Conservation (phyloP, 1,284 basidiomycete species). For the Malassezia restricta region DNA sequence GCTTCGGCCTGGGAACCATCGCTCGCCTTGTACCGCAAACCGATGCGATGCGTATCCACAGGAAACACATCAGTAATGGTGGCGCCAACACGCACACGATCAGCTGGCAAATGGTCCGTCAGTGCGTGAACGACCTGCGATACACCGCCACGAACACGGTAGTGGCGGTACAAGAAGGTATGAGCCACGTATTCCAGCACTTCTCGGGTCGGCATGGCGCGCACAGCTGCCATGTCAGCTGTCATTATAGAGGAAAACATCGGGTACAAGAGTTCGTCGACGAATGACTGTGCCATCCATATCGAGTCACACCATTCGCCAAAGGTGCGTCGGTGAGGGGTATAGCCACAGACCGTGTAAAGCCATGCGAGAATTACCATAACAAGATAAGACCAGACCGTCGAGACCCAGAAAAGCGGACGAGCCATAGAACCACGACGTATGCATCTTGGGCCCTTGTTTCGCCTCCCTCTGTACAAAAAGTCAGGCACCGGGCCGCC, state of each 20-base stretch:
- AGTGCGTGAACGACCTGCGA: constrained; percentile 26
- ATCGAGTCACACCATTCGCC: constrained; percentile 8
- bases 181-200: constrained; percentile 39
- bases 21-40: constrained; percentile 16
- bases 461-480: constrained; percentile 1
- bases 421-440: neutral
- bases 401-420: neutral
- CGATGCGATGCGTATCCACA: neutral
- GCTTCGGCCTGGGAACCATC: neutral
- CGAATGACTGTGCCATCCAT: constrained; percentile 19
- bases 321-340: constrained; percentile 18
- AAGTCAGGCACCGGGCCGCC: constrained; percentile 1
- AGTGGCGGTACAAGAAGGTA: constrained; percentile 35
- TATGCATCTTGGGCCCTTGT: neutral
- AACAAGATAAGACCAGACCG: constrained; percentile 30
- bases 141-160: constrained; percentile 36
- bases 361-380: constrained; percentile 26
- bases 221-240: constrained; percentile 17
- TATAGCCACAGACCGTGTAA: constrained; percentile 24
- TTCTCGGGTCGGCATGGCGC: constrained; percentile 28
- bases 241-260: constrained; percentile 40
- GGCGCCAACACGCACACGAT: constrained; percentile 7
- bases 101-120: constrained; percentile 1
- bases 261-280: constrained; percentile 25
- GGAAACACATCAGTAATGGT: constrained; percentile 14